phyloP scores from a whole-genome alignment of 768 basidiomycete genomes.

The Amanita jacksonii region DNA sequence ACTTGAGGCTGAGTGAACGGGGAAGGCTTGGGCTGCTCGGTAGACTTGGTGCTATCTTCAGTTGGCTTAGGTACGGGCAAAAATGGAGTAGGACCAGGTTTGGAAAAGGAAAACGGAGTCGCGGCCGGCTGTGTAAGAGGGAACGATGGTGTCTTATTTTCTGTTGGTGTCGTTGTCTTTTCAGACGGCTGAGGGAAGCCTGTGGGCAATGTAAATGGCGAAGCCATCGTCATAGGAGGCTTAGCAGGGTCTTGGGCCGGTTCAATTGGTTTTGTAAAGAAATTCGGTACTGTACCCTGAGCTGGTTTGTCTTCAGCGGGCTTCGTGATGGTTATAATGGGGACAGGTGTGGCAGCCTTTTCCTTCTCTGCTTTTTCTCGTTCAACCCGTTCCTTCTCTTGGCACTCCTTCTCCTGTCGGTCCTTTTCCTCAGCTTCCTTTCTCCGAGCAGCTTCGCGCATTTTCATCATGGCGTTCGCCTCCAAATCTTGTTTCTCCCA shows the following conservation, averaged over 20 bases:
- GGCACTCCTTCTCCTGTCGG: conserved; percentile 18
- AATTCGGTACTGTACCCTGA: background rate
- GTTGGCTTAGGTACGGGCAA: background rate
- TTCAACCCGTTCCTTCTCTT: conserved; percentile 23
- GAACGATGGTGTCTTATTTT: background rate
- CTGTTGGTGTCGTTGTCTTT: background rate
- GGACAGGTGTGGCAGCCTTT: conserved; percentile 12
- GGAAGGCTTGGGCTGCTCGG: conserved; percentile 1
- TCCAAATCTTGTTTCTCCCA: conserved; percentile 86
- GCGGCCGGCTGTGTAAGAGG: background rate
- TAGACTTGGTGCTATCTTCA: background rate
- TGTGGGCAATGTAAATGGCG: background rate
- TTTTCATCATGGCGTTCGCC: conserved; percentile 66
- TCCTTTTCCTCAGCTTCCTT: conserved; percentile 36
- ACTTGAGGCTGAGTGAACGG: background rate
- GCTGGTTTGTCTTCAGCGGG: conserved; percentile 2
- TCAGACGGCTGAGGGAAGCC: background rate
- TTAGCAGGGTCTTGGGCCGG: conserved; percentile 1
- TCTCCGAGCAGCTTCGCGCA: conserved; percentile 40
- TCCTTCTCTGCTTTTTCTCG: conserved; percentile 19
- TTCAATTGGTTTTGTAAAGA: conserved; percentile 4
- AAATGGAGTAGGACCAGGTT: background rate
- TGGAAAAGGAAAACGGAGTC: background rate
- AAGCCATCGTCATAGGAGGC: background rate
- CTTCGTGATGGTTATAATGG: conserved; percentile 10